Percentiles rank a stretch among this genome's conserved stretches.
phyloP scores from a whole-genome alignment of 2,329 filamentous ascomycete species.

The Parafenestella ontariensis region DNA sequence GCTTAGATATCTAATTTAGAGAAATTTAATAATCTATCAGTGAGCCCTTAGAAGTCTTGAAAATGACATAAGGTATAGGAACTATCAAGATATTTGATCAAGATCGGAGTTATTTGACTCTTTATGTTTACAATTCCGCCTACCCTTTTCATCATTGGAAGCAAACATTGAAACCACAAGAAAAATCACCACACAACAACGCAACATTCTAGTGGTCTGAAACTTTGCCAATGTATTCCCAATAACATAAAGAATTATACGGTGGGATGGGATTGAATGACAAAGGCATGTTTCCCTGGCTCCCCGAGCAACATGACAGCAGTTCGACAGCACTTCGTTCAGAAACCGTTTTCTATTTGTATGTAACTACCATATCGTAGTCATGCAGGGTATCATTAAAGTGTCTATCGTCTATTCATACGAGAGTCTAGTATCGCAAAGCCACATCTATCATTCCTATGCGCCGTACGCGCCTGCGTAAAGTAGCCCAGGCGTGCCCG shows the following conservation, averaged over 20 bases:
- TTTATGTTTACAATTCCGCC: no score
- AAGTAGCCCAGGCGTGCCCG: not conserved
- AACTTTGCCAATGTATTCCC: not conserved
- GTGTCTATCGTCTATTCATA: conserved; percentile 29
- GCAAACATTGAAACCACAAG: not conserved
- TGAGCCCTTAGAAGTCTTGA: not conserved
- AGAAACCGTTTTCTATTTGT: conserved; percentile 8
- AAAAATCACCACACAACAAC: not conserved
- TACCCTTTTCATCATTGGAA: not conserved
- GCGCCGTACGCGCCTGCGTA: not conserved
- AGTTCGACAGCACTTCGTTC: conserved; percentile 31
- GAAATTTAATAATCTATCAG: no score
- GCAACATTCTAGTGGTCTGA: not conserved
- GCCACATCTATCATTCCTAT: not conserved
- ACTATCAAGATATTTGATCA: not conserved
- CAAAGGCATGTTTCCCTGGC: not conserved
- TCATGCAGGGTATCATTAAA: conserved; percentile 37
- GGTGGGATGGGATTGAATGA: not conserved
- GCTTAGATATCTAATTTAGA: no score
- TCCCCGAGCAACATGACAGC: not conserved
- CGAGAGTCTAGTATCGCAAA: not conserved
- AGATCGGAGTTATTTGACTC: no score
- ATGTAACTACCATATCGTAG: conserved; percentile 14
- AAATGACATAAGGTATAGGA: not conserved
- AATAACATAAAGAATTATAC: not conserved